Evolutionary conservation across 352 stramenopile species (phyloP), one percentile per base, ranked within the genome.

Genomic region (Globisporangium camurandrum): DNA sequence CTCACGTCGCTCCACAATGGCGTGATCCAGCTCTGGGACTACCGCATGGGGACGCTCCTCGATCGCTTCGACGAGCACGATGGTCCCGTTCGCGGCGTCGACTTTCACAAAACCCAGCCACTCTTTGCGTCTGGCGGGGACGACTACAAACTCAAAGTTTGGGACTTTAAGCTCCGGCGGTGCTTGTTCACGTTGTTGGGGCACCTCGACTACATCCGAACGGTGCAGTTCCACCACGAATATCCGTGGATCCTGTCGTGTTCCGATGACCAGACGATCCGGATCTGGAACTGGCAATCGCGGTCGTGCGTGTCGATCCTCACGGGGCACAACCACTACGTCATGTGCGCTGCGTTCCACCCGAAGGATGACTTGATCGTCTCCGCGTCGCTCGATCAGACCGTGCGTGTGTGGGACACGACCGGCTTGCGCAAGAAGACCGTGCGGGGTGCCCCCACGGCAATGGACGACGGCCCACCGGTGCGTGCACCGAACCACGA

Each of bases 121-220:
- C 80, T 99, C 16, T 98, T 99, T 55, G 96, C 98, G 16, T 98
- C 94, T 16, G 97, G 97, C 20, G 97, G 97, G 23, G 97, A 99
- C 66, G 97, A 99, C 72, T 99, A 99, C 92, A 99, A 99, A 71
- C 97, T 99, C 62, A 99, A 99, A 77, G 96, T 99, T 20, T 99
- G 97, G 97, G 97, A 99, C 75, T 99, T 98, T 74, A 99, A 99
- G 76, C 82, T 99, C 38, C 88, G 96, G 33, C 81, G 96, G 48
- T 99, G 97, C 65, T 80, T 99, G 7, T 99, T 99, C 66, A 99
- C 97, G 7, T 69, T 99, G 19, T 75, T 99, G 11, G 97, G 97
- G 2, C 97, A 99, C 66, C 71, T 99, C 51, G 97, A 99, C 86
- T 99, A 99, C 76, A 99, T 99, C 62, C 89, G 97, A 51, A 99